phyloP scores from a whole-genome alignment of 768 basidiomycete species.

The Xerocomus brunneocitrinus region DNA sequence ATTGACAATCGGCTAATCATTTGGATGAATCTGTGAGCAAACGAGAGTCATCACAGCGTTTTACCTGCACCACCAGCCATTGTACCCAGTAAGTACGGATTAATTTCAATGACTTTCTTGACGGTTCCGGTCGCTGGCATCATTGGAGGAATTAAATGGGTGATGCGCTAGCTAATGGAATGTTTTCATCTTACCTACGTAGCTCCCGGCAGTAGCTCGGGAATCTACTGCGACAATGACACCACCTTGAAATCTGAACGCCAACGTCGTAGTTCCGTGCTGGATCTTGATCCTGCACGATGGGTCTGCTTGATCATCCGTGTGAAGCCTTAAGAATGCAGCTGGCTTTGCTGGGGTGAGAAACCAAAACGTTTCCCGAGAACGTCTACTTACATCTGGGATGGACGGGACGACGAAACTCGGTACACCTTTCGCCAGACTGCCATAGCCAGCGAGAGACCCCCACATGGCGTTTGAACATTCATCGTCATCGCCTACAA shows the following conservation, averaged over 20 bases:
- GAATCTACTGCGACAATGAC: constrained; percentile 99
- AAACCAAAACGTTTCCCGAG: neutral
- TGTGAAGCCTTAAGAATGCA: constrained; percentile 87
- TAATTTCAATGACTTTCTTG: constrained; percentile 99
- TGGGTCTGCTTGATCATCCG: constrained; percentile 93
- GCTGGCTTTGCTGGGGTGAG: constrained; percentile 58
- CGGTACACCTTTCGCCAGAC: constrained; percentile 64
- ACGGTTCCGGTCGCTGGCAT: constrained; percentile 86
- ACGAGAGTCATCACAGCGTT: constrained; percentile 21
- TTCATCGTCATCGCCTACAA: constrained; percentile 57
- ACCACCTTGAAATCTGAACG: constrained; percentile 94
- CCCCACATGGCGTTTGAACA: constrained; percentile 74
- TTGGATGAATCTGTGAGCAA: constrained; percentile 1
- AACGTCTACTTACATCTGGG: constrained; percentile 57
- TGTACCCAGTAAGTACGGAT: constrained; percentile 96
- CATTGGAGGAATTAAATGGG: neutral
- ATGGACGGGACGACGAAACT: constrained; percentile 69
- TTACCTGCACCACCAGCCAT: constrained; percentile 98
- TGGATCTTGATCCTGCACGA: constrained; percentile 96
- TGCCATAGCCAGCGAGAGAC: constrained; percentile 78
- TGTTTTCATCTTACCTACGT: constrained; percentile 67
- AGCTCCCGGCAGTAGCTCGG: constrained; percentile 93
- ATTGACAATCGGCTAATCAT: constrained; percentile 82
- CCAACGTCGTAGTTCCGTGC: constrained; percentile 97
- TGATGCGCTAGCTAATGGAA: neutral